Conservation (phyloP, 2,329 filamentous ascomycete genomes). For the Colletotrichum filicis region DNA sequence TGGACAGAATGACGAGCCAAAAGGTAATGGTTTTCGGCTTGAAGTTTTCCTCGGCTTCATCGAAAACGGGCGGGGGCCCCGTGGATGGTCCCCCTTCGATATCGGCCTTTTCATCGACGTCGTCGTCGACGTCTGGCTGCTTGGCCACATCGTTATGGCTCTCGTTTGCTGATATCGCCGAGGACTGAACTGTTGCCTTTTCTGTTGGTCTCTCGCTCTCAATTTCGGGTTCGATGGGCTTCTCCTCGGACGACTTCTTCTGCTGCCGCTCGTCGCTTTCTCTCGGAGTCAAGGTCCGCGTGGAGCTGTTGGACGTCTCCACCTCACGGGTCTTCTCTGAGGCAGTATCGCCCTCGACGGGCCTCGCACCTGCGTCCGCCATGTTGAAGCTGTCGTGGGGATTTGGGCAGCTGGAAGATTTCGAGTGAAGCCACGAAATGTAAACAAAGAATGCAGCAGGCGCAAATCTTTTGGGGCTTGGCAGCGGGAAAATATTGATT, state of each 20-base stretch:
- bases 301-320: slow-evolving; percentile 24
- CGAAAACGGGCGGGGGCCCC: slow-evolving; percentile 1
- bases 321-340: slow-evolving; percentile 1
- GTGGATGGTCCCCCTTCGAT: slow-evolving; percentile 2
- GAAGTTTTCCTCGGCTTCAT: slow-evolving; percentile 52
- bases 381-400: slow-evolving; percentile 1
- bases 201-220: neutral
- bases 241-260: slow-evolving; percentile 12
- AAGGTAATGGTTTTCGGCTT: slow-evolving; percentile 64
- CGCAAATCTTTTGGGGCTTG: neutral
- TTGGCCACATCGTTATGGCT: slow-evolving; percentile 19
- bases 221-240: neutral
- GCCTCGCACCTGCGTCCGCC: slow-evolving; percentile 8
- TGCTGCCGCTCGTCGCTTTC: slow-evolving; percentile 24
- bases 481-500: slow-evolving; percentile 9
- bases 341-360: slow-evolving; percentile 5
- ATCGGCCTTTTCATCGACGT: slow-evolving; percentile 26
- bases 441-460: slow-evolving; percentile 1
- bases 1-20: slow-evolving; percentile 65
- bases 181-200: slow-evolving; percentile 5
- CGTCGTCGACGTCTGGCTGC: slow-evolving; percentile 22
- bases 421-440: neutral
- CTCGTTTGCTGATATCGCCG: slow-evolving; percentile 14
- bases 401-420: neutral
- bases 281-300: slow-evolving; percentile 23